Percentiles rank a stretch among this genome's conserved stretches.
These are phyloP conservation scores for Beta lomatogona DNA, from an alignment of 179 eudicot genomes.

Conservation along the genomic window DNA sequence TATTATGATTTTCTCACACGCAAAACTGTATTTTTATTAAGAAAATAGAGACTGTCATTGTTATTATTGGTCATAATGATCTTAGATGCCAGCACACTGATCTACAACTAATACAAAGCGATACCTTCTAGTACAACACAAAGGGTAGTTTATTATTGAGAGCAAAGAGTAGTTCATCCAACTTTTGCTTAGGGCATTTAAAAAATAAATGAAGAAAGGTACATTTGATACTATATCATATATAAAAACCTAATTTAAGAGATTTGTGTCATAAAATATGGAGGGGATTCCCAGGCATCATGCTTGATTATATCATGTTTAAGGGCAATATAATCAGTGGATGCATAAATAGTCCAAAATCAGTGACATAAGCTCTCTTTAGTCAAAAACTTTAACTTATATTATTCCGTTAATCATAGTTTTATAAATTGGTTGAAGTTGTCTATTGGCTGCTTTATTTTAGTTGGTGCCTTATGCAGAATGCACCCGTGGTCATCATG, in stretches of 20 bases:
- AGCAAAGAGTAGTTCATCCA: conserved; percentile 22
- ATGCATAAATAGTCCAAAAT: conserved; percentile 23
- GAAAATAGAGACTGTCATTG: not conserved
- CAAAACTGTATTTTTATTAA: not conserved
- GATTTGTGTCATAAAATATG: conserved; percentile 25
- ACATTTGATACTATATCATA: conserved; percentile 3
- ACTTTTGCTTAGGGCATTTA: conserved; percentile 10
- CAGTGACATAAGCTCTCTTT: conserved; percentile 13
- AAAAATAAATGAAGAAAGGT: conserved; percentile 9
- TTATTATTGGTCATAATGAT: not conserved
- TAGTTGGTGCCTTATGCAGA: conserved; percentile 30
- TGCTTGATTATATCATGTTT: conserved; percentile 16
- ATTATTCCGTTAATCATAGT: not conserved
- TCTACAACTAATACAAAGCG: not conserved
- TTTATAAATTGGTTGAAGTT: conserved; percentile 17
- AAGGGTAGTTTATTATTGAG: conserved; percentile 1
- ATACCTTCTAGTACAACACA: conserved; percentile 8
- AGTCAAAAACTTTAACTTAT: conserved; percentile 15
- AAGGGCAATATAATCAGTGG: conserved; percentile 14
- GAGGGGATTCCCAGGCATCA: conserved; percentile 25
- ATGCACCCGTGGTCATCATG: conserved; percentile 33
- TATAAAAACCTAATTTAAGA: not conserved
- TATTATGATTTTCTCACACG: not conserved
- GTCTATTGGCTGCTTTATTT: conserved; percentile 29
- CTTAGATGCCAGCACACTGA: conserved; percentile 1